Percentiles rank a stretch among this genome's conserved stretches.
These are phyloP conservation scores for Daldinia decipiens DNA, from an alignment of 495 filamentous ascomycete genomes.

Conservation along the genomic window DNA sequence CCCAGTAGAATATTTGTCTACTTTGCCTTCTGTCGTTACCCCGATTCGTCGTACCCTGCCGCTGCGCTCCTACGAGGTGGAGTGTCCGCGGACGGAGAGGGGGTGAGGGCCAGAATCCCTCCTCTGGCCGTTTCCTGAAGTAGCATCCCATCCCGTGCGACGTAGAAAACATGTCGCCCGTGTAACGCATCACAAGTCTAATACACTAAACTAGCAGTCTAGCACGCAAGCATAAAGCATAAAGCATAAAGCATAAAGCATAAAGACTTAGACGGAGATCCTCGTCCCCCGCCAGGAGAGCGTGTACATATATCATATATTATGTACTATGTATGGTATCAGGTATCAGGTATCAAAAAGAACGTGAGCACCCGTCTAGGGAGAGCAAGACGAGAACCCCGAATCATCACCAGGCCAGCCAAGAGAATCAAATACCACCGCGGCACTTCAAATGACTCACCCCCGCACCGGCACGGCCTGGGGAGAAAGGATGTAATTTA, in stretches of 20 bases:
- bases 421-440: constrained; percentile 43
- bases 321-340: constrained; percentile 5
- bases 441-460: constrained; percentile 40
- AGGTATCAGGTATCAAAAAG: constrained; percentile 4
- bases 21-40: constrained; percentile 23
- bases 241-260: too few relatives aligned
- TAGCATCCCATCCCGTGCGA: constrained; percentile 44
- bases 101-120: constrained; percentile 29
- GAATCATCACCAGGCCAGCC: constrained; percentile 29
- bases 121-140: constrained; percentile 36
- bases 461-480: constrained; percentile 43
- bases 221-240: constrained; percentile 38
- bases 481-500: constrained; percentile 22
- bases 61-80: constrained; percentile 30
- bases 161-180: constrained; percentile 38
- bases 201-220: constrained; percentile 32
- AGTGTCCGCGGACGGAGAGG: constrained; percentile 24
- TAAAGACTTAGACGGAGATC: constrained; percentile 24
- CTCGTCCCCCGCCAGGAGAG: not conserved
- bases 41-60: constrained; percentile 33
- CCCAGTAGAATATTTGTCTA: constrained; percentile 7
- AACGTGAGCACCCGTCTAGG: not conserved
- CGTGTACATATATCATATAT: constrained; percentile 15
- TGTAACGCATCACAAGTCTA: constrained; percentile 43
- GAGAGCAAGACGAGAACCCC: constrained; percentile 2